Base-by-base conservation (phyloP, 1,284 basidiomycete genomes). In the Testicularia cyperi region DNA sequence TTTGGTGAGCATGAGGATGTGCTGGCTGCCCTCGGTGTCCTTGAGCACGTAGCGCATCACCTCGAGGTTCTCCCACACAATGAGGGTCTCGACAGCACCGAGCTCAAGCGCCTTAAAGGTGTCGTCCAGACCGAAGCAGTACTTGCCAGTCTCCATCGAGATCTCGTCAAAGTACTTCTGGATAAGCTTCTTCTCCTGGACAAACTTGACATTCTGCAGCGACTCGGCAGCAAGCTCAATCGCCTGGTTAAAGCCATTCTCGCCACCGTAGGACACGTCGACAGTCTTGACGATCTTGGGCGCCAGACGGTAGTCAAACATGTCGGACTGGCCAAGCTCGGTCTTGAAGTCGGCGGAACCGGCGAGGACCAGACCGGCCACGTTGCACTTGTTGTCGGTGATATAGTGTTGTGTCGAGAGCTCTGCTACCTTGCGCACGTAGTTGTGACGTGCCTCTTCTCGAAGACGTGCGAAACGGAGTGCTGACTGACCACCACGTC, bases 101-200 rank as follows among this genome's bases (percentile, higher is more conserved):
- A 98, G 85, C 73, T 98, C 95, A 38, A 99, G 84, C 26, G 88
- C 92, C 78, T 95, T 96, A 70, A 99, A 84, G 1, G 95, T 98
- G 77, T 99, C 95, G 14, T 90, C 89, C 57, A 99, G 84, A 79
- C 94, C 95, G 77, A 96, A 99, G 80, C 94, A 97, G 82, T 96
- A 98, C 79, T 88, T 91, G 73, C 86, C 90, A 16, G 91, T 94
- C 77, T 99, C 94, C 77, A 90, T 88, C 60, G 92, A 94, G 79
- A 99, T 99, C 80, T 99, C 95, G 77, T 98, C 94, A 79, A 99
- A 97, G 82, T 97, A 98, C 77, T 85, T 90, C 77, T 97, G 92
- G 38, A 76, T 74, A 16, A 76, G 52, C 38, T 83, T 88, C 83
- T 98, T 98, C 82, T 99, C 94, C 79, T 98, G 94, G 14, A 99